Base-by-base conservation (phyloP, 1,284 basidiomycete species). In the Pseudozyma sp. region DNA sequence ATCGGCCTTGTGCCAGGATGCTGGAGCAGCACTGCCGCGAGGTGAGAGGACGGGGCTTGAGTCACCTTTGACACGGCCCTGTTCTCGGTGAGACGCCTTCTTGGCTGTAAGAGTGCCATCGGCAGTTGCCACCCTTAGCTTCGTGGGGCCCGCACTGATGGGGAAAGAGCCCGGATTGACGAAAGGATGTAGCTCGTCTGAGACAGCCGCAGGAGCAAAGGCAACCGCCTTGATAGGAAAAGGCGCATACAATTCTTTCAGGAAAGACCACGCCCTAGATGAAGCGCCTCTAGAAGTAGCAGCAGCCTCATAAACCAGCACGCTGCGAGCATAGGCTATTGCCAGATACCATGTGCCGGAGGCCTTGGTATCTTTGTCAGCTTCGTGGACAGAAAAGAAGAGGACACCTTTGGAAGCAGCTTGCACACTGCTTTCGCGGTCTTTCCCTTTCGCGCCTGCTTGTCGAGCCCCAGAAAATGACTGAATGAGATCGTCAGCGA, bases 321-420 rank as follows among this genome's bases (percentile, higher is more conserved):
- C 63, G 35, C 65, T 71, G 40, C 75, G 75, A 34, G 72, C 52
- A 17, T 64, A 68, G 9, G 78, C 64, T 16, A 79, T 57, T 24
- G 78, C 78, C 8, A 79, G 49, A 52, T 79, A 79, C 78, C 78
- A 79, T 13, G 78, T 79, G 16, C 78, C 78, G 8, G 67, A 47
- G 6, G 63, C 75, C 42, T 76, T 76, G 44, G 68, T 68, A 33
- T 78, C 67, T 11, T 63, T 30, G 19, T 31, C 57, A 5, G 78
- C 78, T 45, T 79, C 76, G 40, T 78, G 72, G 4, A 79, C 58
- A 5, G 78, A 58, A 54, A 75, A 79, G 65, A 78, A 79, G 10
- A 75, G 35, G 19, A 76, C 70, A 29, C 76, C 76, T 29, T 67
- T 75, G 43, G 68, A 65, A 40, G 62, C 54, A 16, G 49, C 53